Conservation (phyloP, 2,329 filamentous ascomycete genomes). For the Trichoderma citrinoviride region DNA sequence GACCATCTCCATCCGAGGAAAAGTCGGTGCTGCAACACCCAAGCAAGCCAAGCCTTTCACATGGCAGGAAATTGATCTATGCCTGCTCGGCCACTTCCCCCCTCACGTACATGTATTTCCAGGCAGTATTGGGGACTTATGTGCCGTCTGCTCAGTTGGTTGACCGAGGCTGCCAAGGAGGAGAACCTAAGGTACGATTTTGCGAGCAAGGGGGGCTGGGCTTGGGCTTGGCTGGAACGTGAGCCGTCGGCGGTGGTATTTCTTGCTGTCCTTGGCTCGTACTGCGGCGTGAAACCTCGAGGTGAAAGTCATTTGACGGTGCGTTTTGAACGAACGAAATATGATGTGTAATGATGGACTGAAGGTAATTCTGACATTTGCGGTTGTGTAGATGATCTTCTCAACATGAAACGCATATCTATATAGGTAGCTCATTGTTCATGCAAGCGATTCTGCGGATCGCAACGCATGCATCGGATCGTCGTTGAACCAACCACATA, state of each 20-base stretch:
- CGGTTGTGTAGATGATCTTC: too few species aligned
- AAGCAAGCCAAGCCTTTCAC: background rate
- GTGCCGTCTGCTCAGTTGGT: background rate
- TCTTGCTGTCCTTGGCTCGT: background rate
- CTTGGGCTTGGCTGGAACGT: background rate
- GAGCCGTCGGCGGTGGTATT: background rate
- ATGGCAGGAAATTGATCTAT: background rate
- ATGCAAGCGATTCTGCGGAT: too few species aligned
- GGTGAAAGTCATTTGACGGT: background rate
- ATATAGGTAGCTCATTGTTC: too few species aligned
- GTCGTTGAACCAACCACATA: background rate
- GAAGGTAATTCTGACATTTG: too few species aligned
- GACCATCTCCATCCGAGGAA: background rate
- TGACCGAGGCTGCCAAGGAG: background rate
- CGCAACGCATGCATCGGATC: too few species aligned
- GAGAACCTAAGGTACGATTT: background rate
- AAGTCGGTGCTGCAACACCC: background rate
- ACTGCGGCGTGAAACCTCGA: background rate
- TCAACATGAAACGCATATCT: too few species aligned
- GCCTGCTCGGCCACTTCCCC: background rate
- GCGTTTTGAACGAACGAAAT: too few species aligned
- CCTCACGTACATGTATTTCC: background rate
- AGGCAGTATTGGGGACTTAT: background rate
- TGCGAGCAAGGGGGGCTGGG: background rate
- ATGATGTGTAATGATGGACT: too few species aligned